Evolutionary conservation across 1,284 basidiomycete genomes (phyloP), one percentile per base, ranked within the genome.

Genomic region (Heterobasidion irregulare): DNA sequence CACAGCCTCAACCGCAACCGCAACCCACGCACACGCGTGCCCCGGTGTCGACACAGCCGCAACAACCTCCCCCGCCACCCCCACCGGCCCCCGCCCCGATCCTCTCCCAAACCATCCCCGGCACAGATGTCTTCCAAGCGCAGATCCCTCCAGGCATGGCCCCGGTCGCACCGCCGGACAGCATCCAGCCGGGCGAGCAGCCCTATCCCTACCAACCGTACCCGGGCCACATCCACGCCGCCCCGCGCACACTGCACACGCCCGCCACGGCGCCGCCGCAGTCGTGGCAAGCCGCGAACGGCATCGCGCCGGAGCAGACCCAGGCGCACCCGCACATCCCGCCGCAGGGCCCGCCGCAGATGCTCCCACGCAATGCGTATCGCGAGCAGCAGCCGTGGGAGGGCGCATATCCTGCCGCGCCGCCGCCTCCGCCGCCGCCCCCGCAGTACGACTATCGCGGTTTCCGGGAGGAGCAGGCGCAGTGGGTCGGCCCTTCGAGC

Each of bases 281-380:
- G 56, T 72, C 79, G 26, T 87, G 84, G 85, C 83, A 86, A 63
- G 71, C 75, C 4, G 66, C 80, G 7, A 76, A 72, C 53, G 75
- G 72, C 15, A 83, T 88, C 47, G 78, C 80, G 0, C 83, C 85
- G 5, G 77, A 83, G 56, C 83, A 84, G 63, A 79, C 83, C 0
- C 84, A 86, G 41, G 68, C 75, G 1, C 72, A 76, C 48, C 51
- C 49, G 10, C 51, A 52, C 33, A 36, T 47, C 16, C 13, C 45
- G 8, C 70, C 70, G 12, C 77, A 74, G 15, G 73, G 82, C 62
- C 12, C 46, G 10, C 12, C 46, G 18, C 70, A 81, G 35, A 73
- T 77, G 44, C 77, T 76, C 8, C 66, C 76, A 13, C 66, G 75
- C 12, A 70, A 69, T 36, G 66, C 69, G 6, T 82, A 76, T 60